Evolutionary conservation across 169 alveolate species (phyloP).

Genomic region (Plasmodium ovale): DNA sequence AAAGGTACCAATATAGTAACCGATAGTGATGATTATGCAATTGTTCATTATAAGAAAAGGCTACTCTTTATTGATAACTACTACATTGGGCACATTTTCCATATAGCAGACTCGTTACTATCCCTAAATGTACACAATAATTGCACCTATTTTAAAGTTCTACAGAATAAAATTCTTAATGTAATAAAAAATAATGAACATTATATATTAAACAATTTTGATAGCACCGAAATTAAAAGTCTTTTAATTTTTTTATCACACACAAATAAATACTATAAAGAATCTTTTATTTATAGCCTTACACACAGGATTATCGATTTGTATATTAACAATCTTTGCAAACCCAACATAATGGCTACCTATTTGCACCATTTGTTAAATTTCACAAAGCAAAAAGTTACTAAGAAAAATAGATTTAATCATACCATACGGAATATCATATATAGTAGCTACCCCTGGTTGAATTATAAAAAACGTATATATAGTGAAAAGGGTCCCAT

Average conservation of each 20-base stretch:
- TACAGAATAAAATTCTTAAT: constrained; percentile 48
- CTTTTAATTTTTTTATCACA: constrained; percentile 60
- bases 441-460: constrained; percentile 59
- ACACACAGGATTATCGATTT: constrained; percentile 61
- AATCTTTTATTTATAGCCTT: constrained; percentile 50
- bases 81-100: constrained; percentile 65
- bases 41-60: constrained; percentile 25
- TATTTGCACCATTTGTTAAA: constrained; percentile 28
- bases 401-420: constrained; percentile 65
- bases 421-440: constrained; percentile 64
- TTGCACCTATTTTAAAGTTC: constrained; percentile 12
- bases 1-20: neutral
- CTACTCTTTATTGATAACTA: constrained; percentile 45
- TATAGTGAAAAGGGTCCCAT: neutral
- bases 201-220: constrained; percentile 63
- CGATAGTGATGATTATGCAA: neutral
- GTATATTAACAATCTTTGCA: constrained; percentile 48
- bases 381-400: constrained; percentile 39
- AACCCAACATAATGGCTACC: constrained; percentile 12
- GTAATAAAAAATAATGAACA: constrained; percentile 64
- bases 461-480: constrained; percentile 34
- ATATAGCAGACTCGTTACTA: constrained; percentile 37
- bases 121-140: constrained; percentile 58
- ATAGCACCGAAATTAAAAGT: constrained; percentile 73
- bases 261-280: constrained; percentile 42